These are phyloP conservation scores for Candida koratica DNA, from an alignment of 805 yeast species.

Conservation along the genomic window DNA sequence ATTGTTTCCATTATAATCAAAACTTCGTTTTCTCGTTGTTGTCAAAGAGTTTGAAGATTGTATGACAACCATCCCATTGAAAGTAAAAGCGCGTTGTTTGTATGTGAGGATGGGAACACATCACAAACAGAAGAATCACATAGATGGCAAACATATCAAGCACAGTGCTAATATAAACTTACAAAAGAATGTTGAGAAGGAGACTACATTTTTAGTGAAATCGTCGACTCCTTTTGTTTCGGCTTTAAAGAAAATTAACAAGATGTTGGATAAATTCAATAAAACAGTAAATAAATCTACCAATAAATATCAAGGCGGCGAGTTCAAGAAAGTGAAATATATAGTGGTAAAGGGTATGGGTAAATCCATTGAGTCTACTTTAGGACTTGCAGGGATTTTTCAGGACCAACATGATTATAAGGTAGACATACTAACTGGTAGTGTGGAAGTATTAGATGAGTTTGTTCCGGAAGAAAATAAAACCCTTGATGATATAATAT, in stretches of 20 bases:
- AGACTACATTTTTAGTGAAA: constrained; percentile 55
- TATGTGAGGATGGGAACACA: constrained; percentile 7
- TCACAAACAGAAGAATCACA: constrained; percentile 11
- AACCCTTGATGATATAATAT: constrained; percentile 23
- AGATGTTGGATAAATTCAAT: constrained; percentile 45
- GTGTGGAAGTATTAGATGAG: constrained; percentile 72
- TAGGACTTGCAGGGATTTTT: constrained; percentile 61
- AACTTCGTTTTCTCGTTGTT: not conserved
- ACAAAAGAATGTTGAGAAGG: constrained; percentile 39
- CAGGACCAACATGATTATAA: constrained; percentile 45
- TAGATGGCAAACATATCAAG: constrained; percentile 41
- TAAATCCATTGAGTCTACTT: constrained; percentile 52
- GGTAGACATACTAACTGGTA: constrained; percentile 61
- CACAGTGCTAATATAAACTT: constrained; percentile 51
- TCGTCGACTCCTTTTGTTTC: constrained; percentile 68
- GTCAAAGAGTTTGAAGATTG: constrained; percentile 8
- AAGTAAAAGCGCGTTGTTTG: too few species aligned
- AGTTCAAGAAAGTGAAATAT: constrained; percentile 39
- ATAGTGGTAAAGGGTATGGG: constrained; percentile 76
- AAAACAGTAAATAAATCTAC: constrained; percentile 16
- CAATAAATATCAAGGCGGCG: constrained; percentile 26
- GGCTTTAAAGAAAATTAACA: constrained; percentile 61
- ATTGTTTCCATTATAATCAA: constrained; percentile 2
- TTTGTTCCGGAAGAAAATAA: constrained; percentile 27
- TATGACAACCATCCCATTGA: constrained; percentile 3